phyloP scores from a whole-genome alignment of 1,139 yeast genomes.

The Eremothecium cymbalariae region DNA sequence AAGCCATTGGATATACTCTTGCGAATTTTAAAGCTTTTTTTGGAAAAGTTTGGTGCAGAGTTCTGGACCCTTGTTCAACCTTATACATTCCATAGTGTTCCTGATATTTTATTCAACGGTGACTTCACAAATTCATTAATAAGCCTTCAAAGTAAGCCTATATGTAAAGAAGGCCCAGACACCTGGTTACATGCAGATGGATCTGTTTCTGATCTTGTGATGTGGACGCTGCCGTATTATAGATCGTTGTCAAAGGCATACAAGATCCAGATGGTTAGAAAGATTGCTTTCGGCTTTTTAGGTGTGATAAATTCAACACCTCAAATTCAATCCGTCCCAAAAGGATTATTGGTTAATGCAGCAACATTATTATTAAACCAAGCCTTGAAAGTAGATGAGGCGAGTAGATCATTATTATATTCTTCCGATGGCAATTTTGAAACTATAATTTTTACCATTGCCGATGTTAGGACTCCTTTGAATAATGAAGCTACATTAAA shows the following conservation, averaged over 20 bases:
- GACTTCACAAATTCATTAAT: conserved; percentile 21
- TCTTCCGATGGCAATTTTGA: conserved; percentile 27
- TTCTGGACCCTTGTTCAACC: conserved; percentile 51
- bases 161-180: conserved; percentile 30
- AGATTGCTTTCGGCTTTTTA: conserved; percentile 29
- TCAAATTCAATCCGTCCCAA: conserved; percentile 23
- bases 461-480: conserved; percentile 38
- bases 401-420: conserved; percentile 24
- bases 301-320: conserved; percentile 23
- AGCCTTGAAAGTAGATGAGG: conserved; percentile 25
- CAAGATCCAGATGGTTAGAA: conserved; percentile 31
- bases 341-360: conserved; percentile 31
- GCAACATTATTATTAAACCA: conserved; percentile 29
- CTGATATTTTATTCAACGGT: conserved; percentile 42
- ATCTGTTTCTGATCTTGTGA: conserved; percentile 29
- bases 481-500: conserved; percentile 34
- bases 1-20: conserved; percentile 50
- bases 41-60: conserved; percentile 35
- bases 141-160: conserved; percentile 23
- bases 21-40: conserved; percentile 38
- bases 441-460: conserved; percentile 36
- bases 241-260: conserved; percentile 28
- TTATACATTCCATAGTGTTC: conserved; percentile 42
- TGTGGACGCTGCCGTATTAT: conserved; percentile 32
- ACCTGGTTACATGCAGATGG: conserved; percentile 20